Evolutionary conservation across 73 alveolate species (phyloP).

Genomic region (Diophrys sp.): DNA sequence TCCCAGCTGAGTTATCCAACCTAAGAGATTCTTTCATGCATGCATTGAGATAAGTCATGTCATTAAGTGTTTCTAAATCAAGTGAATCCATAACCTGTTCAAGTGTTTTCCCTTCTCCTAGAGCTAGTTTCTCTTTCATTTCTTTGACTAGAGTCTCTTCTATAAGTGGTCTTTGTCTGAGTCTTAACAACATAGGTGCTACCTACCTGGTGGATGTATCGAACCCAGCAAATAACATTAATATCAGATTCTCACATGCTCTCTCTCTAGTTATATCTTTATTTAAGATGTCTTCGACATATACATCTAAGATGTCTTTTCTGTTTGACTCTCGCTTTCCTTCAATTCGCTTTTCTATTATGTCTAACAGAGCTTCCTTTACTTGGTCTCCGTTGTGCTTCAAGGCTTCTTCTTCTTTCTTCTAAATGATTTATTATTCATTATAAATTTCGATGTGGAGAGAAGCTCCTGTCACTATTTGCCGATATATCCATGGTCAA

Average conservation of each 20-base stretch:
- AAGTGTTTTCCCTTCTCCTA: background rate
- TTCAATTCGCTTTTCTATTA: background rate
- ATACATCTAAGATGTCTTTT: background rate
- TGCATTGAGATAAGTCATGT: background rate
- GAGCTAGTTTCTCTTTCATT: background rate
- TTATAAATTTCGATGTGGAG: too few relatives aligned
- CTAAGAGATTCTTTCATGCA: constrained; percentile 1
- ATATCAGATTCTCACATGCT: background rate
- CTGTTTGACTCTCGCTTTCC: background rate
- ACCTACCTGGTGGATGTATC: background rate
- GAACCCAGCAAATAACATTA: background rate
- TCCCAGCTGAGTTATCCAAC: background rate
- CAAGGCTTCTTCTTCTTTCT: too few relatives aligned
- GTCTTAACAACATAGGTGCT: background rate
- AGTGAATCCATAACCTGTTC: background rate
- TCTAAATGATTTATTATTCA: too few relatives aligned
- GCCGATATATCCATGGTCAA: too few relatives aligned
- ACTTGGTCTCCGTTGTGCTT: background rate
- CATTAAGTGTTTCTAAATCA: background rate
- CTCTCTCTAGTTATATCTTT: background rate
- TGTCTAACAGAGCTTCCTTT: background rate
- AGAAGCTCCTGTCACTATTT: too few relatives aligned
- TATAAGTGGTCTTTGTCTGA: background rate
- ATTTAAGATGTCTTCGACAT: background rate
- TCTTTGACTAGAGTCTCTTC: background rate